These are phyloP conservation scores for Solanum chmielewskii DNA, from an alignment of 257 asterid species.

Conservation along the genomic window DNA sequence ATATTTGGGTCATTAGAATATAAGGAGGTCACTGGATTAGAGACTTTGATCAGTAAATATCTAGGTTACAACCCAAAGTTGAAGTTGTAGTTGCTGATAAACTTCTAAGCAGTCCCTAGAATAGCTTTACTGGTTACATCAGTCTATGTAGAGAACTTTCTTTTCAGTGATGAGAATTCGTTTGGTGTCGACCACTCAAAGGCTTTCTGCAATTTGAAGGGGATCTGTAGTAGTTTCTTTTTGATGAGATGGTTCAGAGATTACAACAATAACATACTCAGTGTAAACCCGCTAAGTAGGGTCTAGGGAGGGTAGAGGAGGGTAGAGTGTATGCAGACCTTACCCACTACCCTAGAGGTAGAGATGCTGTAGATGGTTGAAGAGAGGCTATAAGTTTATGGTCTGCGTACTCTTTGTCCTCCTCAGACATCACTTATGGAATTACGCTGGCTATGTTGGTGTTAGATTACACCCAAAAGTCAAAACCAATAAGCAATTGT, in stretches of 20 bases:
- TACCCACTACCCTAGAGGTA: background rate
- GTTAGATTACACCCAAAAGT: background rate
- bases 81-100: background rate
- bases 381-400: background rate
- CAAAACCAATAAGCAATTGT: background rate
- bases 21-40: background rate
- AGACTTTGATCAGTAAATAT: background rate
- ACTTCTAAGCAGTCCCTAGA: background rate
- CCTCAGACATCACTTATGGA: background rate
- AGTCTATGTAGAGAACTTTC: background rate
- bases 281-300: background rate
- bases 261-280: background rate
- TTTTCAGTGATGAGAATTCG: background rate
- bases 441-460: background rate
- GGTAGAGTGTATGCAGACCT: background rate
- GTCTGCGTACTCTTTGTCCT: background rate
- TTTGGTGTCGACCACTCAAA: background rate
- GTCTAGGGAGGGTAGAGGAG: background rate
- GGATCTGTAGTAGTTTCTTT: background rate
- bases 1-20: background rate
- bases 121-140: background rate
- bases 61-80: background rate
- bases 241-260: background rate
- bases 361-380: background rate
- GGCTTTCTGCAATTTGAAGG: background rate